Conservation (phyloP, 2,329 filamentous ascomycete species). For the Orbilia brochopaga region DNA sequence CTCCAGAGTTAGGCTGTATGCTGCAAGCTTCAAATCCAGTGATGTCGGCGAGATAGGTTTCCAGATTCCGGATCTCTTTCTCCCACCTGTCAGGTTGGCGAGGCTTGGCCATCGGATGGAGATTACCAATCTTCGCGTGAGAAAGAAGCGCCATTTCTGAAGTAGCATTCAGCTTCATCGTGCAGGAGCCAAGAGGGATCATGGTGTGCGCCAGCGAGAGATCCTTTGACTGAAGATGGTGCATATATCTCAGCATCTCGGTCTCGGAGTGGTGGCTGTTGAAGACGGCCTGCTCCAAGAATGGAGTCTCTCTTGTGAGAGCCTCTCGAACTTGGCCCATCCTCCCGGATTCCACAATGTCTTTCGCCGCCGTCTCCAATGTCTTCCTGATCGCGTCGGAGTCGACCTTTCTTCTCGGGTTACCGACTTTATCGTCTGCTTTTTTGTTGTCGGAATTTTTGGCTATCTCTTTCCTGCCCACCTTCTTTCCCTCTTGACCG, state of each 20-base stretch:
- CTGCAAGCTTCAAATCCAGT: conserved; percentile 90
- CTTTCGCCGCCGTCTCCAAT: conserved; percentile 5
- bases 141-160: conserved; percentile 90
- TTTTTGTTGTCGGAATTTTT: not conserved
- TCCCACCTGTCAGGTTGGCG: conserved; percentile 72
- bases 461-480: not conserved
- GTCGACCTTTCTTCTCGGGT: not conserved
- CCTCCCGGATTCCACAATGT: conserved; percentile 8
- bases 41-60: conserved; percentile 76
- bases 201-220: conserved; percentile 93
- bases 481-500: not conserved
- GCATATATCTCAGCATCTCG: conserved; percentile 89
- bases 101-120: conserved; percentile 79
- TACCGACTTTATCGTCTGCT: too few relatives aligned
- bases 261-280: conserved; percentile 95
- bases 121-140: conserved; percentile 73
- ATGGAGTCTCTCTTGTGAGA: conserved; percentile 74
- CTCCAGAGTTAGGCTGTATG: conserved; percentile 92
- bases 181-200: conserved; percentile 96
- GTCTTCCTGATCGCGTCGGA: not conserved
- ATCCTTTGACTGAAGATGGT: conserved; percentile 92
- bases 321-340: conserved; percentile 59
- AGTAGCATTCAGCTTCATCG: conserved; percentile 96
- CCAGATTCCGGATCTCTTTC: conserved; percentile 74
- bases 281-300: conserved; percentile 89